phyloP scores from a whole-genome alignment of 2,329 filamentous ascomycete genomes.

The Blumeriella jaapii region DNA sequence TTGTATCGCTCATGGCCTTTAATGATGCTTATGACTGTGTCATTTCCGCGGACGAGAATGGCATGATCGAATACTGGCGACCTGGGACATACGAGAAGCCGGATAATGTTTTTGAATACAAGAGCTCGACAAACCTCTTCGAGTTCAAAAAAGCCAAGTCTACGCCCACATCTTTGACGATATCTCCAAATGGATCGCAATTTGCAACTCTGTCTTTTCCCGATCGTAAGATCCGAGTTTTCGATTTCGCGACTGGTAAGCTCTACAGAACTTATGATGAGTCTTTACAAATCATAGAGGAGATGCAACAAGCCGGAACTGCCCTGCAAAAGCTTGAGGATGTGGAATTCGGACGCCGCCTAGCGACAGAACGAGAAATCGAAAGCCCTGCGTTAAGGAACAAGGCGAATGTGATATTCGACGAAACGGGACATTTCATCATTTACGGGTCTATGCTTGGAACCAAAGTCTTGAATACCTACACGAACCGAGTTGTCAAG shows the following conservation, averaged over 20 bases:
- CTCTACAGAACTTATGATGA: conserved; percentile 91
- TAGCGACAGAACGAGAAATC: conserved; percentile 78
- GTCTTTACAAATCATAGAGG: conserved; percentile 74
- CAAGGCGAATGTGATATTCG: conserved; percentile 81
- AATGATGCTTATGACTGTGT: conserved; percentile 86
- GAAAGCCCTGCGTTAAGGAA: conserved; percentile 56
- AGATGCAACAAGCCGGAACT: conserved; percentile 93
- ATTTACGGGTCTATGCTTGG: conserved; percentile 88
- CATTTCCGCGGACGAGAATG: conserved; percentile 74
- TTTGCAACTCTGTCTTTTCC: conserved; percentile 88
- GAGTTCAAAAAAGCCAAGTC: conserved; percentile 96
- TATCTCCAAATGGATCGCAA: conserved; percentile 76
- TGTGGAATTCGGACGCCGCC: conserved; percentile 79
- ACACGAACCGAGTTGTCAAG: conserved; percentile 85
- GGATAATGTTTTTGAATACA: conserved; percentile 81
- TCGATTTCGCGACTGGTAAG: conserved; percentile 84
- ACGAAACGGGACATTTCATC: conserved; percentile 92
- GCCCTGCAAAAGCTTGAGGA: conserved; percentile 71
- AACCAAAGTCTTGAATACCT: conserved; percentile 90
- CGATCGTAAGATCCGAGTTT: conserved; percentile 84
- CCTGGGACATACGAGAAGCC: conserved; percentile 82
- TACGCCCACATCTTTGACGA: conserved; percentile 65
- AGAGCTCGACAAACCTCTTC: conserved; percentile 87
- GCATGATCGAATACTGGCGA: conserved; percentile 96
- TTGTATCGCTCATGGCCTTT: conserved; percentile 78